These are phyloP conservation scores for Termitomyces sp. DNA, from an alignment of 768 basidiomycete species.

Conservation along the genomic window DNA sequence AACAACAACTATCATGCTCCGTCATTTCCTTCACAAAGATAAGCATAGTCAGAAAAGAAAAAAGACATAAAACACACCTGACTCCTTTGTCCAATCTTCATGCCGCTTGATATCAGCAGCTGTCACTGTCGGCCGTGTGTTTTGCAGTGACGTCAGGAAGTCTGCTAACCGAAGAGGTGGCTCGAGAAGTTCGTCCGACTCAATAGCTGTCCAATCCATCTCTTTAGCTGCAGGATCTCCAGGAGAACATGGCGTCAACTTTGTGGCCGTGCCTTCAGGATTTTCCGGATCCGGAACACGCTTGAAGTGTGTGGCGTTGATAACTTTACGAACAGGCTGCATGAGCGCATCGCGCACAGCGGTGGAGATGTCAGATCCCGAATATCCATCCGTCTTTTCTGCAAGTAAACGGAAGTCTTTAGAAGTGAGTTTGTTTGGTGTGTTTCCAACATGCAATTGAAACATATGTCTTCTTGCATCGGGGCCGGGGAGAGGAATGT, in stretches of 20 bases:
- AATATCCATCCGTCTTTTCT: conserved; percentile 87
- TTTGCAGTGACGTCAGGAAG: conserved; percentile 76
- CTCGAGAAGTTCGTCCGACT: conserved; percentile 85
- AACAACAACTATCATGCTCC: conserved; percentile 9
- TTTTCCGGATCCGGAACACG: conserved; percentile 29
- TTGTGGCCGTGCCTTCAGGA: conserved; percentile 26
- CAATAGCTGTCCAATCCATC: conserved; percentile 85
- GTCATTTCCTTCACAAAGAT: conserved; percentile 8
- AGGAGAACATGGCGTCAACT: conserved; percentile 96
- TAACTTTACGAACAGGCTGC: conserved; percentile 97
- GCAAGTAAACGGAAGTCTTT: conserved; percentile 82
- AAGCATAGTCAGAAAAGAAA: not conserved
- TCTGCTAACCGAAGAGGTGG: conserved; percentile 75
- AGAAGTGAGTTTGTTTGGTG: conserved; percentile 75
- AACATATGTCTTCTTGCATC: conserved; percentile 95
- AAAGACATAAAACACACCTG: conserved; percentile 44
- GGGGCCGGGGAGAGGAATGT: conserved; percentile 92
- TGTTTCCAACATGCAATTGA: conserved; percentile 90
- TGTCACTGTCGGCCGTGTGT: conserved; percentile 83
- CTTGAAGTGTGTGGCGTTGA: conserved; percentile 95
- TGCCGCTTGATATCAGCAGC: conserved; percentile 82
- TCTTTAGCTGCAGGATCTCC: conserved; percentile 83
- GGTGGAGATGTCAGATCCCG: conserved; percentile 93
- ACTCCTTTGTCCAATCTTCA: conserved; percentile 81
- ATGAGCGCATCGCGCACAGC: conserved; percentile 95